Evolutionary conservation across 208 protist genomes (phyloP).

Genomic region (Acanthamoeba healyi): DNA sequence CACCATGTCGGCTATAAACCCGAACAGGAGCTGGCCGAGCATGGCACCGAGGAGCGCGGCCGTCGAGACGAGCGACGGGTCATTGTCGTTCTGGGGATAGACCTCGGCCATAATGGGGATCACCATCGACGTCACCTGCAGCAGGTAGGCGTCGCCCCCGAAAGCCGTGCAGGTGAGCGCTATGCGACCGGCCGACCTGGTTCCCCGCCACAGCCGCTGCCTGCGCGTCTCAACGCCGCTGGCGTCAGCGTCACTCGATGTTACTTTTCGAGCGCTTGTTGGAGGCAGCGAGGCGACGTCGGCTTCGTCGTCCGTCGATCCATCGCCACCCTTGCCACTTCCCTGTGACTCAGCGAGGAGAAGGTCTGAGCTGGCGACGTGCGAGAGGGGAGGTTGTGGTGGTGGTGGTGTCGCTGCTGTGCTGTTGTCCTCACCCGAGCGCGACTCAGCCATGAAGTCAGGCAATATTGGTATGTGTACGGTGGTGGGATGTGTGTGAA

Average conservation of each 20-base stretch:
- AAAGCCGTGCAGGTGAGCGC: not conserved
- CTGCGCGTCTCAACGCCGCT: too few relatives aligned
- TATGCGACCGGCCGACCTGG: not conserved
- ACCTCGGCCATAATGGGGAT: conserved; percentile 4
- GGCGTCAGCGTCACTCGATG: too few relatives aligned
- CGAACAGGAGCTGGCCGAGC: conserved; percentile 73
- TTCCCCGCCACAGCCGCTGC: not conserved
- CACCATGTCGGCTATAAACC: conserved; percentile 60
- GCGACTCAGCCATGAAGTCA: too few relatives aligned
- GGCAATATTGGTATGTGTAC: too few relatives aligned
- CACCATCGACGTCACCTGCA: conserved; percentile 47
- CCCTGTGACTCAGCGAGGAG: too few relatives aligned
- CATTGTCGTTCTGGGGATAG: conserved; percentile 3
- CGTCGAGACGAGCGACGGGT: not conserved
- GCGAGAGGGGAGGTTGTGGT: too few relatives aligned
- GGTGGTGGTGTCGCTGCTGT: too few relatives aligned
- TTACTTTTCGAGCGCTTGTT: too few relatives aligned
- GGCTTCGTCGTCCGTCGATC: not conserved
- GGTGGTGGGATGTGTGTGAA: too few relatives aligned
- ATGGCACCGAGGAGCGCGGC: conserved; percentile 53
- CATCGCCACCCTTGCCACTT: too few relatives aligned
- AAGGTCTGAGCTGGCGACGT: too few relatives aligned
- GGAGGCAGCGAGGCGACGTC: not conserved
- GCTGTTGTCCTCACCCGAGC: too few relatives aligned
- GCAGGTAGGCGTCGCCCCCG: conserved; percentile 36